Percentiles rank a stretch among this genome's conserved stretches.
These are phyloP conservation scores for Rhizopus sp. DNA, from an alignment of 371 early-diverging fungal genomes.

Conservation along the genomic window DNA sequence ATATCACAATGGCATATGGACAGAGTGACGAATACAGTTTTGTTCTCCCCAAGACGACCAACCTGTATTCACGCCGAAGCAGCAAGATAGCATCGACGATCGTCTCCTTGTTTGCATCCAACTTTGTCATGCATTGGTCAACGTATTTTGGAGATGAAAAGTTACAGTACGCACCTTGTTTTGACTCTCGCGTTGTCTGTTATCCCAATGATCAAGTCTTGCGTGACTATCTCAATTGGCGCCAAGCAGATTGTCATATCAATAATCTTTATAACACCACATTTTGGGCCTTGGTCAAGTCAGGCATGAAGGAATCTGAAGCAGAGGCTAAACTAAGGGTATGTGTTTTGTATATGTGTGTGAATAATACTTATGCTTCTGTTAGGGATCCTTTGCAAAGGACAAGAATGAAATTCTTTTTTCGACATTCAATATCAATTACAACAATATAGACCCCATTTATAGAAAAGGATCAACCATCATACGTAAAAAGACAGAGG, in stretches of 20 bases:
- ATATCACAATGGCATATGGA: conserved; percentile 89
- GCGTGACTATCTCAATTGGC: conserved; percentile 92
- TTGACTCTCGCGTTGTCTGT: conserved; percentile 87
- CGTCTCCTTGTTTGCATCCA: conserved; percentile 84
- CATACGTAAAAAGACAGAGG: conserved; percentile 56
- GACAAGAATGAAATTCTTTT: conserved; percentile 93
- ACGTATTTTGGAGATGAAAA: conserved; percentile 67
- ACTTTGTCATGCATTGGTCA: conserved; percentile 84
- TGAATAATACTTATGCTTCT: background rate
- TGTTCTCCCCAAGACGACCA: conserved; percentile 65
- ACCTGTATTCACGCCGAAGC: conserved; percentile 76
- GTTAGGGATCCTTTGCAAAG: conserved; percentile 76
- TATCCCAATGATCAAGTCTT: conserved; percentile 84
- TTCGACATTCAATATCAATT: conserved; percentile 82
- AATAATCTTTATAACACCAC: conserved; percentile 93
- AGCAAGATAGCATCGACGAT: conserved; percentile 87
- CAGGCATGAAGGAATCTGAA: conserved; percentile 63
- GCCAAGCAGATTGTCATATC: conserved; percentile 95
- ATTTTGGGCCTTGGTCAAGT: conserved; percentile 87
- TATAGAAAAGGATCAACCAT: conserved; percentile 88
- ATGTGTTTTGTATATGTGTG: conserved; percentile 17
- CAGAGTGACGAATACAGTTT: conserved; percentile 96
- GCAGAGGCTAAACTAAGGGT: conserved; percentile 72
- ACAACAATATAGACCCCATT: conserved; percentile 78
- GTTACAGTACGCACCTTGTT: conserved; percentile 83